Conservation (phyloP, 345 rosid genomes). For the Moricandia moricandioides region DNA sequence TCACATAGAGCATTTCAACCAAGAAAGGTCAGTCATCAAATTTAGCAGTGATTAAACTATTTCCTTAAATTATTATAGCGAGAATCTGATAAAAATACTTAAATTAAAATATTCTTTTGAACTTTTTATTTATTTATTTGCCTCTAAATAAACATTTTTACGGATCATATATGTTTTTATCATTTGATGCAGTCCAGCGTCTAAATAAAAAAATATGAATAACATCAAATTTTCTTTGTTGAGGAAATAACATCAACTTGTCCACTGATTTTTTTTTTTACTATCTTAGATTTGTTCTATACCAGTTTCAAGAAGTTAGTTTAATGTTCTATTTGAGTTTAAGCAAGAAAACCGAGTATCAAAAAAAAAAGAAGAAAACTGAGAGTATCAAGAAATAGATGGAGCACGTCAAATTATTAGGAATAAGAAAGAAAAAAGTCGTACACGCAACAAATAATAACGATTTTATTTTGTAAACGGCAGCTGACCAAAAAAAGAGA, state of each 20-base stretch:
- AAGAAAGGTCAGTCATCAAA: not conserved
- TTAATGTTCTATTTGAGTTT: not conserved
- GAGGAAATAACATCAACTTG: not conserved
- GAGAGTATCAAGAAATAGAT: not conserved
- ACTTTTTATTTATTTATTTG: not conserved
- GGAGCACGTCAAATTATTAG: not conserved
- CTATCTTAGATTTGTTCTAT: not conserved
- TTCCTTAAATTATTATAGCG: not conserved
- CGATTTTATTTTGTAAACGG: conserved; percentile 20
- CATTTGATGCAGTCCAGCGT: not conserved
- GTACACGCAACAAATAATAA: conserved; percentile 21
- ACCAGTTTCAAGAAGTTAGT: not conserved
- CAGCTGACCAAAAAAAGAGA: conserved; percentile 28
- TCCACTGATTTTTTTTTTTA: not conserved
- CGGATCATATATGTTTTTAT: not conserved
- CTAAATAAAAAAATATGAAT: not conserved
- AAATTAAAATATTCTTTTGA: not conserved
- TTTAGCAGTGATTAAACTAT: not conserved
- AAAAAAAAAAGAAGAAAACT: not conserved
- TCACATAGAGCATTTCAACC: conserved; percentile 7
- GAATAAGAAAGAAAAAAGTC: conserved; percentile 12
- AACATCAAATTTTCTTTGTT: not conserved
- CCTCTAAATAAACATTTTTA: not conserved
- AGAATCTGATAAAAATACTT: not conserved
- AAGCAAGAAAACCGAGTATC: not conserved